Evolutionary conservation across 257 asterid species (phyloP).

Genomic region (Anisodus tanguticus): DNA sequence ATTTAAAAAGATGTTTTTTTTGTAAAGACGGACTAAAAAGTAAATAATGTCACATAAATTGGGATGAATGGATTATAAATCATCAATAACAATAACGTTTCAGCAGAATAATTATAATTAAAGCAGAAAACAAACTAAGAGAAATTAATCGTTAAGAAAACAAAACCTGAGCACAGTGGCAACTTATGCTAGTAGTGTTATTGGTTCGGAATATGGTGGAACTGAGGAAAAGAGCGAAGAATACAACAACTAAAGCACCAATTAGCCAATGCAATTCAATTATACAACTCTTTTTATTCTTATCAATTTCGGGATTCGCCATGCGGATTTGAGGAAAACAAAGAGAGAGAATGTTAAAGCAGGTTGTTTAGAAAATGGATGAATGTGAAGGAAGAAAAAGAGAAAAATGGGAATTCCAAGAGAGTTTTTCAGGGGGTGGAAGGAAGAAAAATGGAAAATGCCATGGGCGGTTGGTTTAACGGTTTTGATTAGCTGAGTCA

Average conservation of each 20-base stretch:
- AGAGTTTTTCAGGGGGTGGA: not conserved
- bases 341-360: not conserved
- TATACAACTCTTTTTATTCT: not conserved
- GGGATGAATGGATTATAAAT: no score
- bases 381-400: not conserved
- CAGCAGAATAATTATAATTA: not conserved
- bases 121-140: no score
- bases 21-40: no score
- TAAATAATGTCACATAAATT: no score
- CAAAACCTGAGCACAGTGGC: conserved; percentile 48
- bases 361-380: not conserved
- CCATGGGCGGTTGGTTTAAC: not conserved
- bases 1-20: no score
- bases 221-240: conserved; percentile 39
- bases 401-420: no score
- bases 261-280: not conserved
- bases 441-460: not conserved
- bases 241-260: conserved; percentile 43
- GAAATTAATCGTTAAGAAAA: not conserved
- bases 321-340: not conserved
- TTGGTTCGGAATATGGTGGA: conserved; percentile 16
- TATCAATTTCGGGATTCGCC: not conserved
- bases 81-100: not conserved
- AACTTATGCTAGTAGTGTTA: conserved; percentile 34
- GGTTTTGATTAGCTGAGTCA: no score